Percentiles rank a stretch among this genome's conserved stretches.
Evolutionary conservation across 306 rosid genomes (phyloP).

Genomic region (Begonia loranthoides): DNA sequence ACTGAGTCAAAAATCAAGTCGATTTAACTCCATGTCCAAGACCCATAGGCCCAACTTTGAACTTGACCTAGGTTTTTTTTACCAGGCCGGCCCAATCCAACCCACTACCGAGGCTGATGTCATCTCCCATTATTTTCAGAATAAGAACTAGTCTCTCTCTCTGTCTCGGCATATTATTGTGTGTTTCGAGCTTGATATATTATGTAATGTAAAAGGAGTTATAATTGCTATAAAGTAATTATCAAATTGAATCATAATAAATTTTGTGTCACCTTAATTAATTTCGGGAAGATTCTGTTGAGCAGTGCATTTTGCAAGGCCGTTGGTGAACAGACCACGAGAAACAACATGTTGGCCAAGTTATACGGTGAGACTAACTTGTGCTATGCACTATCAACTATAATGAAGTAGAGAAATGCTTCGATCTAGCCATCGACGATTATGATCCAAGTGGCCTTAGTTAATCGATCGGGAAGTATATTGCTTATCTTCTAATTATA

Average conservation of each 20-base stretch:
- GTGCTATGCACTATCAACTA: conserved; percentile 52
- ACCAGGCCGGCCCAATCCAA: too few species aligned
- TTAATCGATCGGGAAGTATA: conserved; percentile 82
- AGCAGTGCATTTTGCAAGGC: conserved; percentile 60
- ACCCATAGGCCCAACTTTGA: too few species aligned
- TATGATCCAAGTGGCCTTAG: conserved; percentile 77
- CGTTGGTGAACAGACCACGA: conserved; percentile 28
- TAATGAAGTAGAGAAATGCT: conserved; percentile 45
- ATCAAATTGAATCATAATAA: too few species aligned
- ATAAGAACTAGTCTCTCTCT: conserved; percentile 38
- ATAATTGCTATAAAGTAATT: conserved; percentile 67
- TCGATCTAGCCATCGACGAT: conserved; percentile 29
- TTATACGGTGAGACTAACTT: conserved; percentile 52
- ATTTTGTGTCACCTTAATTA: too few species aligned
- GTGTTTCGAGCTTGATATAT: not conserved
- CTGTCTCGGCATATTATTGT: too few species aligned
- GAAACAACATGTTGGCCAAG: conserved; percentile 35
- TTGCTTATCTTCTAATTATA: too few species aligned
- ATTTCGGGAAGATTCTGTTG: conserved; percentile 63
- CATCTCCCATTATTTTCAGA: conserved; percentile 49
- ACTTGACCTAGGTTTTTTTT: too few species aligned
- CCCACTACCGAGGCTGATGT: too few species aligned
- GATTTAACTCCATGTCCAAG: too few species aligned
- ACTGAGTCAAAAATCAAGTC: too few species aligned
- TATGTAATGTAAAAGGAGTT: conserved; percentile 20